phyloP scores from a whole-genome alignment of 352 stramenopile genomes.

The Globisporangium paddicum region DNA sequence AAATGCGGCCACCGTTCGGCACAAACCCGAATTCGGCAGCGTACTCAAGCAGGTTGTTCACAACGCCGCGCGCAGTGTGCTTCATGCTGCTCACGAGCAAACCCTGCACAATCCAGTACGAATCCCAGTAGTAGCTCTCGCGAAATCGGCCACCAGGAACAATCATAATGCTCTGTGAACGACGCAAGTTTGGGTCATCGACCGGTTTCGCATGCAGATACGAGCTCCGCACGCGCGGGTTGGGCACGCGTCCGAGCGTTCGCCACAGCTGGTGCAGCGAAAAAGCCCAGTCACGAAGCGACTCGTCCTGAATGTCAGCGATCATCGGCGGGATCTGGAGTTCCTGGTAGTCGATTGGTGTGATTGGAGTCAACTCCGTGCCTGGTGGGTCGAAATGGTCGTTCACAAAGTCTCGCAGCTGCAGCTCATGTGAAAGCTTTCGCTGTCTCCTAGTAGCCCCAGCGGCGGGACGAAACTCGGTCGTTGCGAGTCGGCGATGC shows the following conservation, averaged over 20 bases:
- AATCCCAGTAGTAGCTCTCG: constrained; percentile 93
- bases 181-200: constrained; percentile 23
- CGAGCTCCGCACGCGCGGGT: constrained; percentile 46
- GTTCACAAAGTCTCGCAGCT: constrained; percentile 64
- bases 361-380: constrained; percentile 66
- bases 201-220: constrained; percentile 49
- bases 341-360: constrained; percentile 65
- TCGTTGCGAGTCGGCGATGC: constrained; percentile 44
- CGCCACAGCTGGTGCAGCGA: constrained; percentile 74
- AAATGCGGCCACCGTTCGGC: constrained; percentile 88
- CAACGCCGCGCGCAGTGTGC: constrained; percentile 67
- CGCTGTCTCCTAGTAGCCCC: not conserved
- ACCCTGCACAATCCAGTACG: constrained; percentile 90
- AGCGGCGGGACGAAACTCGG: constrained; percentile 26
- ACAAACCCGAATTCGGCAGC: constrained; percentile 85
- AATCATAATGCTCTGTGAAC: constrained; percentile 65
- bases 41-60: constrained; percentile 87
- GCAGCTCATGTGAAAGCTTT: constrained; percentile 21
- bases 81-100: constrained; percentile 82
- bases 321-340: constrained; percentile 47
- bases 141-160: constrained; percentile 89
- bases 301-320: constrained; percentile 37
- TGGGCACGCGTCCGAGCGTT: constrained; percentile 54
- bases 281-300: constrained; percentile 60
- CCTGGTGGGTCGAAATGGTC: constrained; percentile 81